phyloP scores from a whole-genome alignment of 2,329 filamentous ascomycete species.

The Blastomyces percursus region DNA sequence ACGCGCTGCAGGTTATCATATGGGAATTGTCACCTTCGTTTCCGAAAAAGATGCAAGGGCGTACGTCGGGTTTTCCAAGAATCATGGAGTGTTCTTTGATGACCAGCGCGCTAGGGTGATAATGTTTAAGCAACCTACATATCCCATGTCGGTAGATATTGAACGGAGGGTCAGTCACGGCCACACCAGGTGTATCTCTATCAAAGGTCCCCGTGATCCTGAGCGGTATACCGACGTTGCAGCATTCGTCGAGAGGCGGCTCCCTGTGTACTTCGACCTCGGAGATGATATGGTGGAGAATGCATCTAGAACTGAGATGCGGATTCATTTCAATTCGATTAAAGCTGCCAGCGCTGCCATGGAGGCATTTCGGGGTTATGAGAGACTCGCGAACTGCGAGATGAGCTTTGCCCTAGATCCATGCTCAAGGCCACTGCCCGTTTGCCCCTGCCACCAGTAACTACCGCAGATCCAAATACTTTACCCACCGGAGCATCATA shows the following conservation, averaged over 20 bases:
- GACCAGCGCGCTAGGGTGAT: conserved; percentile 15
- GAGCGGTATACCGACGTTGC: conserved; percentile 10
- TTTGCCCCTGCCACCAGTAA: background rate
- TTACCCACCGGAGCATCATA: background rate
- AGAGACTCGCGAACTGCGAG: conserved; percentile 9
- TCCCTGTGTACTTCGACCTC: conserved; percentile 12
- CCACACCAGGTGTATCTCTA: conserved; percentile 20
- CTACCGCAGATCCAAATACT: background rate
- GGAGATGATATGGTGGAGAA: conserved; percentile 14
- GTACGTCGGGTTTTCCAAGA: conserved; percentile 15
- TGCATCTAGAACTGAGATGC: conserved; percentile 10
- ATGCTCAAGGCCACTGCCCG: conserved; percentile 12
- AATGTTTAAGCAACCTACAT: conserved; percentile 23
- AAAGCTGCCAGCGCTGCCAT: conserved; percentile 9
- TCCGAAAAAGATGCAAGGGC: conserved; percentile 17
- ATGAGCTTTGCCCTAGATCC: conserved; percentile 12
- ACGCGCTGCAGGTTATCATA: conserved; percentile 22
- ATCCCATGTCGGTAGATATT: conserved; percentile 20
- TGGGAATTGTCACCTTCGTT: conserved; percentile 23
- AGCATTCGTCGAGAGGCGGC: conserved; percentile 6
- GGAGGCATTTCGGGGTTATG: background rate
- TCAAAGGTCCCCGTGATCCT: conserved; percentile 12
- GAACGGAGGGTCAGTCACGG: conserved; percentile 16
- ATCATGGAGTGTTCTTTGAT: conserved; percentile 16
- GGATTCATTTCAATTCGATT: conserved; percentile 14